Base-by-base conservation (phyloP, 768 basidiomycete species). In the Pleurotus giganteus region DNA sequence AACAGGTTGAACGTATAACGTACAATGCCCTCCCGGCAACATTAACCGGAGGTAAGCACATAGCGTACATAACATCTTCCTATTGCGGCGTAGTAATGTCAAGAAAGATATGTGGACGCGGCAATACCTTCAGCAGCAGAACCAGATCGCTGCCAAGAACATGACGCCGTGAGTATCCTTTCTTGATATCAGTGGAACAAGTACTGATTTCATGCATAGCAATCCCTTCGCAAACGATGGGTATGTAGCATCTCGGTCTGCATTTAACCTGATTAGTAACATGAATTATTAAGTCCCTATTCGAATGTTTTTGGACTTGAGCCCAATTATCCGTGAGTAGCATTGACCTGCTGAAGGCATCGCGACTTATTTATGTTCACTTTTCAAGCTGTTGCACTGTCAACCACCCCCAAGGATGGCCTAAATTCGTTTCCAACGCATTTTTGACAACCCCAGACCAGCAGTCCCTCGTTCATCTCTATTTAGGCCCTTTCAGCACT, bases 61-160 rank as follows among this genome's bases (percentile, higher is more conserved):
- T 1, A 57, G 53, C n/a, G 66, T 67, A 28, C n/a, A n/a, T n/a
- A n/a, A n/a, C n/a, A n/a, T n/a, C n/a, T n/a, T n/a, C n/a, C n/a
- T n/a, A n/a, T n/a, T n/a, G n/a, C n/a, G n/a, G 17, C 43, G n/a
- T 49, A 41, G 28, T 23, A 3, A 27, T 31, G 11, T 43, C 8
- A n/a, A 17, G 45, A 8, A 42, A 81, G 80, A 77, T 60, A 82
- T 83, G 78, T 83, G 79, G 81, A 75, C 79, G 0, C 70, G 79
- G 12, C 81, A 83, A 62, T 84, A 83, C 59, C 65, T 83, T 13
- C 83, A 83, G 56, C 76, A 83, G 59, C 77, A 80, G 62, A 84
- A 82, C 58, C 82, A 83, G 60, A 76, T 83, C 34, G 78, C 76
- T 0, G 72, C 79, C 13, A 74, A 77, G 65, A 82, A 82, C 59